phyloP scores from a whole-genome alignment of 306 rosid species.

The Dicorynia guianensis region DNA sequence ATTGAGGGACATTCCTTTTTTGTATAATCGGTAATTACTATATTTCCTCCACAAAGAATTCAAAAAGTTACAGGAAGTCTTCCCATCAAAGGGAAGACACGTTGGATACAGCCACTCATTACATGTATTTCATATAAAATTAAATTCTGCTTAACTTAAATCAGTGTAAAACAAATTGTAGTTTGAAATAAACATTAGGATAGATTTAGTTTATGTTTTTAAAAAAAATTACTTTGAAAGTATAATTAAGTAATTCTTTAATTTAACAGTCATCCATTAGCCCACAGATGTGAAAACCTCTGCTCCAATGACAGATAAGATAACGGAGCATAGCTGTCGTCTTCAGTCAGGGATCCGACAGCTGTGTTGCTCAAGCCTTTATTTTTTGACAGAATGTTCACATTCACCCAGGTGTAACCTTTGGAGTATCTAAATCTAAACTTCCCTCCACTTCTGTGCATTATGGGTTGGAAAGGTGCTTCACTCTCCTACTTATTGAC shows the following conservation, averaged over 20 bases:
- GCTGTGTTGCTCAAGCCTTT: not conserved
- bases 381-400: conserved; percentile 9
- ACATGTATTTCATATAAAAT: too few relatives aligned
- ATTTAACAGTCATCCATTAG: not conserved
- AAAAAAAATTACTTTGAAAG: not conserved
- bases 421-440: not conserved
- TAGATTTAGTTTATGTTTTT: not conserved
- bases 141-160: not conserved
- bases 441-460: conserved; percentile 36
- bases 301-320: not conserved
- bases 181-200: not conserved
- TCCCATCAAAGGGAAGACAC: too few relatives aligned
- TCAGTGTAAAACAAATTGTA: not conserved
- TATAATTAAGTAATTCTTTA: not conserved
- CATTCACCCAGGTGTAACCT: not conserved
- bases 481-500: not conserved
- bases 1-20: not conserved
- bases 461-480: conserved; percentile 17
- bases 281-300: not conserved
- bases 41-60: not conserved
- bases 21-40: not conserved
- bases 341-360: not conserved
- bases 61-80: too few relatives aligned
- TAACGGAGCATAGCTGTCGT: not conserved
- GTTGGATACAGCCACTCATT: too few relatives aligned